Percentiles rank a stretch among this genome's conserved stretches.
Evolutionary conservation across 768 basidiomycete genomes (phyloP).

Genomic region (Crassisporium funariophilum): DNA sequence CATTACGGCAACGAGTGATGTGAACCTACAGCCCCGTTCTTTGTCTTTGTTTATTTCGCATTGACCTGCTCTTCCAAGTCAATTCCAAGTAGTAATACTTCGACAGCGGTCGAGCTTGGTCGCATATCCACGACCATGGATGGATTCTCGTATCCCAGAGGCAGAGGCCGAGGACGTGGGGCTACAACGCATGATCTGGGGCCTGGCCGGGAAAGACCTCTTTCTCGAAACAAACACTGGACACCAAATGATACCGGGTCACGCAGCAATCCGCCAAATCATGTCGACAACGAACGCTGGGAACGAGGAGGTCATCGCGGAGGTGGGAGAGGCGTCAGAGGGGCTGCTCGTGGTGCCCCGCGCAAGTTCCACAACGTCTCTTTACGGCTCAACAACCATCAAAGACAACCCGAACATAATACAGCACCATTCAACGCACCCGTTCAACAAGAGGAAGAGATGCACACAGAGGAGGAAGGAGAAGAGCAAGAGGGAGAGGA

Average conservation of each 20-base stretch:
- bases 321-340: slow-evolving; percentile 44
- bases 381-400: slow-evolving; percentile 33
- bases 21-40: slow-evolving; percentile 7
- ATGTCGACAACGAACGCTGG: slow-evolving; percentile 56
- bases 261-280: slow-evolving; percentile 37
- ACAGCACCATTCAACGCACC: slow-evolving; percentile 28
- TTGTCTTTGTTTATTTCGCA: slow-evolving; percentile 16
- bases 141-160: slow-evolving; percentile 20
- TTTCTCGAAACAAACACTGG: slow-evolving; percentile 65
- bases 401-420: slow-evolving; percentile 21
- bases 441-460: slow-evolving; percentile 26
- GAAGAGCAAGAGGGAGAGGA: slow-evolving; percentile 32
- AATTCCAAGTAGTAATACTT: slow-evolving; percentile 2
- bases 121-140: slow-evolving; percentile 28
- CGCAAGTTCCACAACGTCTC: slow-evolving; percentile 45
- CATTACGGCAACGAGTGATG: no score
- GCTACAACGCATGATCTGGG: slow-evolving; percentile 14
- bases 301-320: slow-evolving; percentile 64
- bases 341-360: slow-evolving; percentile 32
- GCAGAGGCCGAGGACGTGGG: slow-evolving; percentile 27
- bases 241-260: slow-evolving; percentile 45
- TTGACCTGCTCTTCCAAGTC: slow-evolving; percentile 10
- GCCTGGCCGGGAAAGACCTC: slow-evolving; percentile 31
- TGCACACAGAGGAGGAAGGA: slow-evolving; percentile 30
- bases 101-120: no score